Evolutionary conservation across 225 moss, liverwort and hornwort species (phyloP).

Genomic region (Pseudoscleropodium purum): DNA sequence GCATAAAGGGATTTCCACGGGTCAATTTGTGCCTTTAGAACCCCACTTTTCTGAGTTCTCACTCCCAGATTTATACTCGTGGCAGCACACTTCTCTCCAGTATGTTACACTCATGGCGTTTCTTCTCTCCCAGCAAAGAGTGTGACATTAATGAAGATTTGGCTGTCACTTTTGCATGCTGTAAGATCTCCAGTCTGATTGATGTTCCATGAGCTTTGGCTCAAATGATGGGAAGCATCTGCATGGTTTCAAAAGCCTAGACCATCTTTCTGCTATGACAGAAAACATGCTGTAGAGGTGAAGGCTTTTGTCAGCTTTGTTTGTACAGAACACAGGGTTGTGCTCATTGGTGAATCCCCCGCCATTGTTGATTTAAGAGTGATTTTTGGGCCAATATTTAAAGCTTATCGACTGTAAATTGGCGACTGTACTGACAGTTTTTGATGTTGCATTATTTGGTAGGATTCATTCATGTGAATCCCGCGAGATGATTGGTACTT

Average conservation of each 20-base stretch:
- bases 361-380: neutral
- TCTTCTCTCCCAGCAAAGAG: constrained; percentile 58
- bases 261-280: neutral
- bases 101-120: constrained; percentile 84
- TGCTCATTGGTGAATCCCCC: neutral
- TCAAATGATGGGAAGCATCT: neutral
- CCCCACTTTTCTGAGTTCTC: constrained; percentile 65
- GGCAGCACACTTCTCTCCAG: constrained; percentile 96
- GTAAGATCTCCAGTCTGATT: neutral
- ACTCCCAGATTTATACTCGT: constrained; percentile 69
- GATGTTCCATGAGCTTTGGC: neutral
- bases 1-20: constrained; percentile 62
- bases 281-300: neutral
- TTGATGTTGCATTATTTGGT: neutral
- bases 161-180: neutral
- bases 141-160: neutral
- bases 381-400: neutral
- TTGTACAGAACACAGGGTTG: neutral
- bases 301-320: neutral
- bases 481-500: neutral
- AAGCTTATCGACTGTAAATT: neutral
- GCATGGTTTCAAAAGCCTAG: neutral
- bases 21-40: constrained; percentile 68
- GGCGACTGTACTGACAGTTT: neutral
- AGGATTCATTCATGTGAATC: neutral